Evolutionary conservation across 345 rosid genomes (phyloP).

Genomic region (Ceriops zippeliana): DNA sequence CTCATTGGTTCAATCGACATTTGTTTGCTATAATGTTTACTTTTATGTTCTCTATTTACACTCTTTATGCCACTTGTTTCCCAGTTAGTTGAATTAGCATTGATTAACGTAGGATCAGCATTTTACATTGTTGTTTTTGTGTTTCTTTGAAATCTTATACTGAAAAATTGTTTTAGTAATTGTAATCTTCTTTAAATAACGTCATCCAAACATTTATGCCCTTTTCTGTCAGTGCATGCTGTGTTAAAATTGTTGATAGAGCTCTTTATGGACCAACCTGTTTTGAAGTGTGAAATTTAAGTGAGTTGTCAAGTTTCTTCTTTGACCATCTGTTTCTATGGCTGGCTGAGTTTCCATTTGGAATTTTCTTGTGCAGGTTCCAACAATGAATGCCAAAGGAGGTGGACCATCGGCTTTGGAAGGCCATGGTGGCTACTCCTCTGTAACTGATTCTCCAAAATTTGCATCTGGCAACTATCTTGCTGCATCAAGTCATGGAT

Average conservation of each 20-base stretch:
- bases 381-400: slow-evolving; percentile 47
- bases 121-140: neutral
- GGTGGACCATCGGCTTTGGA: slow-evolving; percentile 58
- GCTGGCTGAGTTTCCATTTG: neutral
- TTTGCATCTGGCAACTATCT: slow-evolving; percentile 62
- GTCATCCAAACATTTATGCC: neutral
- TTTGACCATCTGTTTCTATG: neutral
- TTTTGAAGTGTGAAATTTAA: no score
- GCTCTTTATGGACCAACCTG: no score
- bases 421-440: slow-evolving; percentile 61
- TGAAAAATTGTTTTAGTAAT: neutral
- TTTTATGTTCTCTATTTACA: neutral
- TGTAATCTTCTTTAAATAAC: neutral
- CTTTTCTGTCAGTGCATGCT: neutral
- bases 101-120: neutral
- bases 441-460: slow-evolving; percentile 74
- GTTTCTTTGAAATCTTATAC: neutral
- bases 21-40: neutral
- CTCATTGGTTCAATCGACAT: neutral
- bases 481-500: slow-evolving; percentile 61
- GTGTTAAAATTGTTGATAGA: no score
- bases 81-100: neutral
- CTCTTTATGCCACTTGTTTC: neutral
- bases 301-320: neutral
- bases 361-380: slow-evolving; percentile 27